Evolutionary conservation across 495 filamentous ascomycete genomes (phyloP).

Genomic region (Geoglossum glabrum): DNA sequence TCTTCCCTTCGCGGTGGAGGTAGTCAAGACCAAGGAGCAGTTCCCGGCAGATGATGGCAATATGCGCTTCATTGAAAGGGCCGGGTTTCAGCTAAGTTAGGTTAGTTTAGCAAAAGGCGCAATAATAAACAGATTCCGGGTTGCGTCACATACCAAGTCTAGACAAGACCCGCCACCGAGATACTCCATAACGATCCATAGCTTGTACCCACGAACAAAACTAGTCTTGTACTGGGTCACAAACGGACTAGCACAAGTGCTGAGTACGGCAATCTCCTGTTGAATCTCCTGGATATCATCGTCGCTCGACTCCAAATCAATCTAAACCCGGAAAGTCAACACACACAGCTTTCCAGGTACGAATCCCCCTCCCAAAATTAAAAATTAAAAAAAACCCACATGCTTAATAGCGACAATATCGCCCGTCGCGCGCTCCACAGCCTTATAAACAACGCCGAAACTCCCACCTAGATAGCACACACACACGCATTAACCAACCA

Average conservation of each 20-base stretch:
- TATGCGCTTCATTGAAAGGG: slow-evolving; percentile 70
- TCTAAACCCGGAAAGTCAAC: slow-evolving; percentile 22
- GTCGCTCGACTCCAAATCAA: slow-evolving; percentile 93
- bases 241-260: slow-evolving; percentile 78
- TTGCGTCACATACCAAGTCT: slow-evolving; percentile 3
- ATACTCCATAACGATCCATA: slow-evolving; percentile 99
- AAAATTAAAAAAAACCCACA: slow-evolving; percentile 27
- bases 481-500: neutral
- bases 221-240: slow-evolving; percentile 94
- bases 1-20: slow-evolving; percentile 83
- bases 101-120: neutral
- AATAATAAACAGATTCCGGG: neutral
- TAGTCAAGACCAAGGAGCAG: slow-evolving; percentile 82
- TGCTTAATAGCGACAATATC: slow-evolving; percentile 86
- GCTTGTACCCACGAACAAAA: slow-evolving; percentile 79
- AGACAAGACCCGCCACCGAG: slow-evolving; percentile 7
- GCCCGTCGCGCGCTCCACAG: slow-evolving; percentile 63
- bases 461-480: slow-evolving; percentile 65
- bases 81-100: slow-evolving; percentile 53
- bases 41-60: slow-evolving; percentile 87
- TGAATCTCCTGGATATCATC: slow-evolving; percentile 97
- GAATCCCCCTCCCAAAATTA: no score
- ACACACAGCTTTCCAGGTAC: no score
- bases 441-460: slow-evolving; percentile 94
- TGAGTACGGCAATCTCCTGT: slow-evolving; percentile 87